Evolutionary conservation across 495 filamentous ascomycete genomes (phyloP).

Genomic region (Tuber calosporum): DNA sequence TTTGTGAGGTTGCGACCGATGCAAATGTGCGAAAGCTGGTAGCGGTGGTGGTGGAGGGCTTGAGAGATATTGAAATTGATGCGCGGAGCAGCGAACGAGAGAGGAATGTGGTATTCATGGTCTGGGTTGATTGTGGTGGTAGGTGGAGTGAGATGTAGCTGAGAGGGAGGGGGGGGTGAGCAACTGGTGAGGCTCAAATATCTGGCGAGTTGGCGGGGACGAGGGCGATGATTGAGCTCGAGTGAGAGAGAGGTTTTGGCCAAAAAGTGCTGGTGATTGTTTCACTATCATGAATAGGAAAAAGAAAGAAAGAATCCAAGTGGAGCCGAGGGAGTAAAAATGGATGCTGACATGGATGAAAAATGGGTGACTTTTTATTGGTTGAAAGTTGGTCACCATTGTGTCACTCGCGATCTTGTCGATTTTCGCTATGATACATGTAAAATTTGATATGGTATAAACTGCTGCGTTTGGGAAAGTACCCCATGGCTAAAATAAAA

Average conservation of each 20-base stretch:
- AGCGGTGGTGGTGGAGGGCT: too few relatives aligned
- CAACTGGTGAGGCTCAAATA: neutral
- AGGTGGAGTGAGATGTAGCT: neutral
- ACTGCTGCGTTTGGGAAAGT: too few relatives aligned
- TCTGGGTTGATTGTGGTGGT: neutral
- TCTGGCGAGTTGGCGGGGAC: neutral
- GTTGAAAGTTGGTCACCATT: neutral
- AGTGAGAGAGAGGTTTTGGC: neutral
- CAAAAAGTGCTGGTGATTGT: neutral
- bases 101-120: conserved; percentile 32
- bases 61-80: conserved; percentile 7
- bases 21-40: conserved; percentile 27
- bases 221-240: neutral
- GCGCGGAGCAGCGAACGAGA: conserved; percentile 32
- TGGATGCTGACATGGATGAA: neutral
- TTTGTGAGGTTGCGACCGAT: conserved; percentile 37
- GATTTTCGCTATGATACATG: too few relatives aligned
- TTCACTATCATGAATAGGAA: too few relatives aligned
- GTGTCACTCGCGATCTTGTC: neutral
- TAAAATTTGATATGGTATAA: too few relatives aligned
- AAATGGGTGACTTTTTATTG: neutral
- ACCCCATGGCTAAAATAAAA: too few relatives aligned
- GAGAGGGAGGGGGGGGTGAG: neutral
- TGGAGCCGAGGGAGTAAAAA: neutral
- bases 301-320: neutral